Base-by-base conservation (phyloP, 306 rosid species). In the Macrotyloma uniflorum region DNA sequence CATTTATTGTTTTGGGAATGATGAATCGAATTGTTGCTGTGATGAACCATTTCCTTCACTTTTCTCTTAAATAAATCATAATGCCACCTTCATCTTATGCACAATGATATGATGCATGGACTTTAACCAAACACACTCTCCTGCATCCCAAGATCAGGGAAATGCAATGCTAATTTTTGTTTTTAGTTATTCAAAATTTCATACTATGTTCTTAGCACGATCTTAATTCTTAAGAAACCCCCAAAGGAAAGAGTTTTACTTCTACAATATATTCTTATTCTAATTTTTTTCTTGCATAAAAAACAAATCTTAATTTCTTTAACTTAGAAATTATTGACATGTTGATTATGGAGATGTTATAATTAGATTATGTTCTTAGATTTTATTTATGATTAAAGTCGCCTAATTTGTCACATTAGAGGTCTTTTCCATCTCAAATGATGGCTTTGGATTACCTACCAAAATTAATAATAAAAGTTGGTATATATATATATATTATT, bases 401-500 rank as follows among this genome's bases (percentile, higher is more conserved):
- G n/a, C n/a, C n/a, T n/a, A n/a, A n/a, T 68, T 59, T 42, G 67
- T 80, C 63, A 43, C 57, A 45, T 22, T 75, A 38, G 19, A 18
- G n/a, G 67, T 20, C 19, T 13, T 79, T 71, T 33, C 19, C 28
- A 24, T 46, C 5, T 61, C 36, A 18, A 47, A 53, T 42, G 13
- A 65, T 63, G 35, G 53, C 36, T 40, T 22, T 42, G 67, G 49
- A 65, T 51, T 42, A 57, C 16, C 5, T 30, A 51, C 19, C 3
- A 11, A 51, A 72, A 72, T 19, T 8, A 53, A 36, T 50, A 62
- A 40, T 61, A 80, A 54, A 62, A 12, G 32, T 16, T 53, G 42
- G 62, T 51, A n/a, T 14, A 38, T 15, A 1, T 36, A 30, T 50
- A 53, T 40, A 42, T 42, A 22, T 43, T 2, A 51, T 15, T 24